phyloP scores from a whole-genome alignment of 306 rosid genomes.

The Sicyos edulis region DNA sequence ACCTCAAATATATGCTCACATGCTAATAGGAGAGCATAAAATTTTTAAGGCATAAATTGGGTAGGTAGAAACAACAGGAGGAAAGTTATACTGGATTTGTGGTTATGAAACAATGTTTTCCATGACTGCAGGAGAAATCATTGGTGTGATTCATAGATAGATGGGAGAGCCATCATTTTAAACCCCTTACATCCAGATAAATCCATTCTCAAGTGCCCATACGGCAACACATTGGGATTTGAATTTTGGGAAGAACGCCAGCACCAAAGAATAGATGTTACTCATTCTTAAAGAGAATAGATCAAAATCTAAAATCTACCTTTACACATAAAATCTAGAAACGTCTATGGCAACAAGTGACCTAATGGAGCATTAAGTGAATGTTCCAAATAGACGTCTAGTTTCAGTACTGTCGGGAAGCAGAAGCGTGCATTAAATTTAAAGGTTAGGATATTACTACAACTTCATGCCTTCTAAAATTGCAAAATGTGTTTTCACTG shows the following conservation, averaged over 20 bases:
- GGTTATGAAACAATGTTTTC: not conserved
- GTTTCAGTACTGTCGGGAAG: not conserved
- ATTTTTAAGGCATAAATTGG: not conserved
- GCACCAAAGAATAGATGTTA: not conserved
- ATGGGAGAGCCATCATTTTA: not conserved
- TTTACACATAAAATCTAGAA: not conserved
- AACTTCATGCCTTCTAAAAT: constrained; percentile 3
- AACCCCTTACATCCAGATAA: not conserved
- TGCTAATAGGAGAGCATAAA: not conserved
- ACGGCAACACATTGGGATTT: not conserved
- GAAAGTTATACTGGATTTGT: not conserved
- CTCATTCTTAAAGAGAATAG: not conserved
- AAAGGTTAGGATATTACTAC: not conserved
- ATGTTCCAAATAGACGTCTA: not conserved
- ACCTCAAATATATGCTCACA: not conserved
- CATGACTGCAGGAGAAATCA: not conserved
- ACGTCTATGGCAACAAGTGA: not conserved
- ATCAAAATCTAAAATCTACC: not conserved
- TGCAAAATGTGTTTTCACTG: not conserved
- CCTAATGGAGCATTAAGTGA: not conserved
- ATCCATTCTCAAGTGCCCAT: not conserved
- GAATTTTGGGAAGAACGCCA: not conserved
- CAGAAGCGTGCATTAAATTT: not conserved
- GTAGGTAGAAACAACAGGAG: not conserved
- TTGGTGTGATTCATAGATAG: not conserved